A percentile compares a stretch with the other conserved stretches of the same genome.
These are phyloP conservation scores for Rusavskia elegans DNA, from an alignment of 495 filamentous ascomycete genomes.

Conservation along the genomic window DNA sequence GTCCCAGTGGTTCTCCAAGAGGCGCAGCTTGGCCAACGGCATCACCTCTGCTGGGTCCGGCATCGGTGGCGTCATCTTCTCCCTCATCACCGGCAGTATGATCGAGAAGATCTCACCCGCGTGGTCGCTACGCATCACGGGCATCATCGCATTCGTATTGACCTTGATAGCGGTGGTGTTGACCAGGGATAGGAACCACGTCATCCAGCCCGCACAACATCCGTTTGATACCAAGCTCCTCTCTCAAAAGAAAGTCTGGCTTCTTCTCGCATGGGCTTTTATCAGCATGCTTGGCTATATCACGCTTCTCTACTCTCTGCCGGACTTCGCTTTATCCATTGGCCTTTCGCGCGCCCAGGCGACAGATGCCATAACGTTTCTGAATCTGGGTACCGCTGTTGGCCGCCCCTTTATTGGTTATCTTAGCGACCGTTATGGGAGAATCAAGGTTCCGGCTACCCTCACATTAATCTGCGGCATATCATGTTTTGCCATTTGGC, in stretches of 20 bases:
- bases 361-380: constrained; percentile 44
- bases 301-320: constrained; percentile 29
- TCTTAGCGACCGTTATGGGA: constrained; percentile 45
- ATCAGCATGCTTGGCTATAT: constrained; percentile 35
- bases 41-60: constrained; percentile 33
- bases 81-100: not conserved
- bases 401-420: constrained; percentile 54
- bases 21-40: constrained; percentile 32
- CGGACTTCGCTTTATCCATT: constrained; percentile 27
- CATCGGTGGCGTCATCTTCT: constrained; percentile 34
- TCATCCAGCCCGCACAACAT: constrained; percentile 17
- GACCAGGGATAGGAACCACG: constrained; percentile 26
- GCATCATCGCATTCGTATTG: constrained; percentile 25
- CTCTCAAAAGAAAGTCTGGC: constrained; percentile 21
- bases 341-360: constrained; percentile 46
- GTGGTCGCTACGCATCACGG: constrained; percentile 37
- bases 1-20: constrained; percentile 36
- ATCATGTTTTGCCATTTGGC: constrained; percentile 50
- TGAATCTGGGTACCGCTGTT: constrained; percentile 49
- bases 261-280: constrained; percentile 29
- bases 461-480: constrained; percentile 43
- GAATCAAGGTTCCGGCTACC: constrained; percentile 43
- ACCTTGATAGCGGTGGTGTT: constrained; percentile 25
- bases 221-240: constrained; percentile 24
- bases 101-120: constrained; percentile 7